Conservation (phyloP, 169 alveolate species). For the Blepharisma undulans region DNA sequence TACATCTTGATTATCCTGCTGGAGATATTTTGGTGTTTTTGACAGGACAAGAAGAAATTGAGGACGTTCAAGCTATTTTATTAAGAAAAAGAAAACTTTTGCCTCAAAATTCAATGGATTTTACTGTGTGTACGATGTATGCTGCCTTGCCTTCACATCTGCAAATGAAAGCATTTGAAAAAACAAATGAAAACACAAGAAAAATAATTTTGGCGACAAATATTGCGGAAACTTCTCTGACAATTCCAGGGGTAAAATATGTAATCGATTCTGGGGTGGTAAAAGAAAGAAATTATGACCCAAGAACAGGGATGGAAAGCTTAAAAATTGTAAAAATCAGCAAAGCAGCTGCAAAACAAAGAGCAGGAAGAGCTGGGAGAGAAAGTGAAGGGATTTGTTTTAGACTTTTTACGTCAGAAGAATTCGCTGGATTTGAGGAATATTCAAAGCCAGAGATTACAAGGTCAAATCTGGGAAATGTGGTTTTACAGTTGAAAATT, state of each 20-base stretch:
- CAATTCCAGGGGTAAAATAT: slow-evolving; percentile 92
- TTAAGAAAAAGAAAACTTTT: slow-evolving; percentile 58
- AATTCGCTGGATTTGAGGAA: slow-evolving; percentile 76
- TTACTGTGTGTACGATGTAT: slow-evolving; percentile 68
- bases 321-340: slow-evolving; percentile 85
- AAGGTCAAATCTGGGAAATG: slow-evolving; percentile 89
- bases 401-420: slow-evolving; percentile 90
- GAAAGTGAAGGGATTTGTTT: slow-evolving; percentile 91
- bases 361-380: slow-evolving; percentile 98
- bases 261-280: slow-evolving; percentile 94
- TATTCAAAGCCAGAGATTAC: slow-evolving; percentile 90
- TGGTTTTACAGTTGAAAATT: slow-evolving; percentile 88
- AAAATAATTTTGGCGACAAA: slow-evolving; percentile 92
- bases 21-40: slow-evolving; percentile 94
- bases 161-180: slow-evolving; percentile 61
- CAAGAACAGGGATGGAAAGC: slow-evolving; percentile 86
- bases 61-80: slow-evolving; percentile 77
- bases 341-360: slow-evolving; percentile 91
- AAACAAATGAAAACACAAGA: slow-evolving; percentile 39
- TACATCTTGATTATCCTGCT: slow-evolving; percentile 74
- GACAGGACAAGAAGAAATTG: slow-evolving; percentile 97
- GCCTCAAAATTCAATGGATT: slow-evolving; percentile 58
- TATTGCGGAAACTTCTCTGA: slow-evolving; percentile 97
- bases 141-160: slow-evolving; percentile 71
- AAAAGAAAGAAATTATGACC: slow-evolving; percentile 84